Evolutionary conservation across 768 basidiomycete genomes (phyloP).

Genomic region (Suillus variegatus): DNA sequence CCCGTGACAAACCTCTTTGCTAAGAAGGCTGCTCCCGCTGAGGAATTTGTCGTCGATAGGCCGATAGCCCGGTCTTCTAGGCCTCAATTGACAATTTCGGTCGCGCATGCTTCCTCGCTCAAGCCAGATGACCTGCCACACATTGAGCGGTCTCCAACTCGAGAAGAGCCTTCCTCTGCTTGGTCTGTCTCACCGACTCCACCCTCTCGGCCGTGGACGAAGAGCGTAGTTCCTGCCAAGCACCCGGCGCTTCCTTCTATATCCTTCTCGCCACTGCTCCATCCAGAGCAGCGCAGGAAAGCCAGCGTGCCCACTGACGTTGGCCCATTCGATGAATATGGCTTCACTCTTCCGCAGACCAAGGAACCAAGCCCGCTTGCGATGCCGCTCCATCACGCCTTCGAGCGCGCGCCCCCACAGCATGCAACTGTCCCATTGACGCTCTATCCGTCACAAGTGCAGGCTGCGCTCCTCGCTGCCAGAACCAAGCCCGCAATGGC

Average conservation of each 20-base stretch:
- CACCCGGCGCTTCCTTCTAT: slow-evolving; percentile 38
- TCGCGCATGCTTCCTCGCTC: slow-evolving; percentile 38
- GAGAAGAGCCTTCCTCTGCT: slow-evolving; percentile 27
- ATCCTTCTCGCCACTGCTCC: slow-evolving; percentile 33
- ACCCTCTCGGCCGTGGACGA: slow-evolving; percentile 27
- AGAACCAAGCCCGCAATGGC: not conserved
- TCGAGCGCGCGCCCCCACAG: slow-evolving; percentile 23
- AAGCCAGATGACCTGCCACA: slow-evolving; percentile 27
- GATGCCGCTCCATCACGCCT: slow-evolving; percentile 46
- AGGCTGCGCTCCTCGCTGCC: slow-evolving; percentile 12
- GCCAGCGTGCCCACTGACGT: slow-evolving; percentile 40
- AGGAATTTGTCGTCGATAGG: slow-evolving; percentile 23
- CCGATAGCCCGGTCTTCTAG: slow-evolving; percentile 19
- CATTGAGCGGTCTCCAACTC: slow-evolving; percentile 29
- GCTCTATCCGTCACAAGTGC: slow-evolving; percentile 19
- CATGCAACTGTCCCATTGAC: slow-evolving; percentile 18
- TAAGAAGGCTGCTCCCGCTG: slow-evolving; percentile 20
- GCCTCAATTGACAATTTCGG: slow-evolving; percentile 45
- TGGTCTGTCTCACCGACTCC: slow-evolving; percentile 35
- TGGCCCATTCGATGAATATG: slow-evolving; percentile 27
- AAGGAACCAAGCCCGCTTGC: slow-evolving; percentile 31
- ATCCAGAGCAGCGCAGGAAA: slow-evolving; percentile 32
- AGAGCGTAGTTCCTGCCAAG: slow-evolving; percentile 21
- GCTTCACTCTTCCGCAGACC: slow-evolving; percentile 21
- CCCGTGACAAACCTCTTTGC: slow-evolving; percentile 33